Evolutionary conservation across 225 moss, liverwort and hornwort genomes (phyloP), one percentile per base, ranked within the genome.

Genomic region (Polytrichum commune): DNA sequence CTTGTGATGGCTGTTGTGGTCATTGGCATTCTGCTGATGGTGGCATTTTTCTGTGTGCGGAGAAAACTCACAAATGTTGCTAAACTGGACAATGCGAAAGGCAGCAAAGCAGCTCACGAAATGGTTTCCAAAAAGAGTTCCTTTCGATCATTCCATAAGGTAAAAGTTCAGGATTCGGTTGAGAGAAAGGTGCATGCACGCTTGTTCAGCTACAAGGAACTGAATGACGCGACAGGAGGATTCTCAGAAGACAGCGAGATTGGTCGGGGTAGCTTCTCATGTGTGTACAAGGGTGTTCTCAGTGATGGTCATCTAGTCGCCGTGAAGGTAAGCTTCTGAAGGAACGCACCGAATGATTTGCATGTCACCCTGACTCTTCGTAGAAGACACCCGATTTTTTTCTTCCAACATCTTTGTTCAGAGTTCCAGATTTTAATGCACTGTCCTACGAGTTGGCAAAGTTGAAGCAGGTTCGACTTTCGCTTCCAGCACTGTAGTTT

Each of bases 1-100:
- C 86, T 91, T 20, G 84, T 89, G 66, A 84, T 86, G 0, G 91
- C 91, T 0, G 86, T 91, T 7, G 86, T 91, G 5, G 89, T 91
- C 4, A 82, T 91, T 60, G 86, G 86, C 16, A 86, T 84, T 29
- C 60, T 91, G 27, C 81, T 91, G 65, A 86, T 89, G 62, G 91
- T 86, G 18, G 86, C 88, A 24, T 84, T 81, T 75, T 89, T 91
- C 75, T 91, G 91, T 58, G 86, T 88, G 33, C 86, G 91, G 19
- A 69, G 82, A 20, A 87, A 83, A 78, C 80, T 83, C 66, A 66
- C 81, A 29, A 70, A 70, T 5, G 46, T 75, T 13, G 69, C 64
- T 26, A 72, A 77, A 66, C 28, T 60, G 55, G 71, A 71, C 23
- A 60, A 38, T 29, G 22, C 62, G 68, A 69, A 76, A 65, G 19